phyloP scores from a whole-genome alignment of 305 asterid genomes.

The Fraxinus dipetala region DNA sequence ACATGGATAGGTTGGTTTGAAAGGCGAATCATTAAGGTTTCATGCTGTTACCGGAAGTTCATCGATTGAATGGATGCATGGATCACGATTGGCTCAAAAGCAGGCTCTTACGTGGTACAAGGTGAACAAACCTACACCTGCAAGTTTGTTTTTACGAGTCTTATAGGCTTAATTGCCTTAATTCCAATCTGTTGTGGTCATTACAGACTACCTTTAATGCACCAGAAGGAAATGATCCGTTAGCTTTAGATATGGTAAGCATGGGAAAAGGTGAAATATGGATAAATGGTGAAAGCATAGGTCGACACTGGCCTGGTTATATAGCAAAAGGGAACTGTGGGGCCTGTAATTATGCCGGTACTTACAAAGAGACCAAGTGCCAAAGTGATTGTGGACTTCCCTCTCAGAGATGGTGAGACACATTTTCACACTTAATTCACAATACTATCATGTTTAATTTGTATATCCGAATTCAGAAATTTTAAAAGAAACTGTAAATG shows the following conservation, averaged over 20 bases:
- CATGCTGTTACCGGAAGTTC: slow-evolving; percentile 58
- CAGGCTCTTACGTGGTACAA: slow-evolving; percentile 90
- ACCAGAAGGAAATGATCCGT: slow-evolving; percentile 61
- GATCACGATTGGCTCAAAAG: slow-evolving; percentile 55
- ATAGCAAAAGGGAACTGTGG: slow-evolving; percentile 65
- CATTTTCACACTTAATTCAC: neutral
- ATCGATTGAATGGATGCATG: slow-evolving; percentile 68
- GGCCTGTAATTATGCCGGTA: slow-evolving; percentile 65
- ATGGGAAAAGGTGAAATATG: slow-evolving; percentile 78
- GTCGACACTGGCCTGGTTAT: slow-evolving; percentile 79
- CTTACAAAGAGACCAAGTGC: slow-evolving; percentile 62
- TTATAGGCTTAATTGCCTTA: neutral
- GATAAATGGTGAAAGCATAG: slow-evolving; percentile 68
- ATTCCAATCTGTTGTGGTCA: neutral
- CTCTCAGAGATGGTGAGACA: slow-evolving; percentile 75
- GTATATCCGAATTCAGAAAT: no score
- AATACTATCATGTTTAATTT: neutral
- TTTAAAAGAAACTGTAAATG: slow-evolving; percentile 11
- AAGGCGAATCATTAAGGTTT: slow-evolving; percentile 63
- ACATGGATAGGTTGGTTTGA: slow-evolving; percentile 57
- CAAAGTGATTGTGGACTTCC: slow-evolving; percentile 64
- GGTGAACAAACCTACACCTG: no score
- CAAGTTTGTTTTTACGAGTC: no score
- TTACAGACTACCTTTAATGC: slow-evolving; percentile 54
- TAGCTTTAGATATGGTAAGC: slow-evolving; percentile 59